Evolutionary conservation across 2,329 filamentous ascomycete genomes (phyloP), one percentile per base, ranked within the genome.

Genomic region (Dothideomycetes sp.): DNA sequence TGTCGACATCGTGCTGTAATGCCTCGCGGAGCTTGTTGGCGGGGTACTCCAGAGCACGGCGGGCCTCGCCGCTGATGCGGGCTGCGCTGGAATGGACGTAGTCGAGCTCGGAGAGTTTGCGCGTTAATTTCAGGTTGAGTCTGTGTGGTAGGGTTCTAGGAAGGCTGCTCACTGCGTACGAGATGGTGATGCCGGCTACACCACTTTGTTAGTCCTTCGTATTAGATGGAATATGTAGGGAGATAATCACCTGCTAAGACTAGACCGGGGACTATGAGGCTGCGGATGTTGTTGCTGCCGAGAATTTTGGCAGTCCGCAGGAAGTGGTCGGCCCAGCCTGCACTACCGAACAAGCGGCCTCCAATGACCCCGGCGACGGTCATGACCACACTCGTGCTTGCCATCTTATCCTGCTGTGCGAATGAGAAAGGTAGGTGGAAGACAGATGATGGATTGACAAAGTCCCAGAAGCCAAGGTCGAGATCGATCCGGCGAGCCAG

Each of bases 401-500:
- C 88, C 41, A 93, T 72, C 70, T 96, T 98, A 62, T 98, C 91
- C 58, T 96, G 89, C 39, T 79, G 75, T 54, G 95, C 86, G 66
- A 94, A 73, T 4, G 95, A 64, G 9, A 78, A 83, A 14, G 78
- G 72, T 59, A 87, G 71, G 60, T 98, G 91, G 52, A 98, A 84
- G 68, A n/a, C n/a, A n/a, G n/a, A n/a, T n/a, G n/a, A n/a, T n/a
- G n/a, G n/a, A n/a, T n/a, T n/a, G n/a, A n/a, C n/a, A n/a, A 98
- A 96, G 64, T 98, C 91, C 73, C 73, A 83, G 1, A 94, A 52
- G 54, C 96, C 88, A 4, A 91, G 84, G 38, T 91, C 78, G 15
- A 94, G 78, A 44, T 95, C 79, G 12, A 96, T 79, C 55, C 94
- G 81, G 47, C 86, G 78, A 4, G 85, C 87, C 31, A 94, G 66